Percentiles rank a stretch among this genome's conserved stretches.
These are phyloP conservation scores for Monilinia laxa DNA, from an alignment of 2,329 filamentous ascomycete species.

Conservation along the genomic window DNA sequence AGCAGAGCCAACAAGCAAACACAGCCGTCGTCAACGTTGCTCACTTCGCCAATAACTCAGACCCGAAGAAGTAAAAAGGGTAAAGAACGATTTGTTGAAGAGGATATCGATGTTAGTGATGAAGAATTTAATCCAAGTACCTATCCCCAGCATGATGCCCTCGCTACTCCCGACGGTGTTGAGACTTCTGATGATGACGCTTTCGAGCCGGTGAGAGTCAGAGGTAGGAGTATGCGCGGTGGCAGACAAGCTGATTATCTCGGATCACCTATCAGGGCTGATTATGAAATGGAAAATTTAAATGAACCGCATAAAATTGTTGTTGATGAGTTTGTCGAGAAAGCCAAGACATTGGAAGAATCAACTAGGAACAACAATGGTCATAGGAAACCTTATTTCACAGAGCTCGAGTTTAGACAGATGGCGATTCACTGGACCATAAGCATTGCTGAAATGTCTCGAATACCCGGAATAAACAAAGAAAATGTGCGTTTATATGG, in stretches of 20 bases:
- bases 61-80: conserved; percentile 36
- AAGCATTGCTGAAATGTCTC: conserved; percentile 59
- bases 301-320: conserved; percentile 61
- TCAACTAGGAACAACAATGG: conserved; percentile 59
- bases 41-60: conserved; percentile 46
- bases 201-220: conserved; percentile 35
- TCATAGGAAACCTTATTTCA: conserved; percentile 62
- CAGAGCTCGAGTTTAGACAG: conserved; percentile 65
- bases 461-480: conserved; percentile 61
- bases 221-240: conserved; percentile 39
- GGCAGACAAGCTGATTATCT: conserved; percentile 39
- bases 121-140: conserved; percentile 16
- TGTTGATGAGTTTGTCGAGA: conserved; percentile 62
- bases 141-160: conserved; percentile 49
- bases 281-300: conserved; percentile 54
- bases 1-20: conserved; percentile 22
- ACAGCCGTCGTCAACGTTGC: conserved; percentile 58
- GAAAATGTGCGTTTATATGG: conserved; percentile 65
- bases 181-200: conserved; percentile 40
- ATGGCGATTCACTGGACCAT: conserved; percentile 72
- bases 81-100: conserved; percentile 32
- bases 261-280: conserved; percentile 59
- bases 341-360: conserved; percentile 61
- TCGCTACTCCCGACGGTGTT: conserved; percentile 44
- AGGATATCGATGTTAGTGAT: conserved; percentile 9